A percentile compares a stretch with the other conserved stretches of the same genome.
phyloP scores from a whole-genome alignment of 306 rosid genomes.

The Cucumis melo region DNA sequence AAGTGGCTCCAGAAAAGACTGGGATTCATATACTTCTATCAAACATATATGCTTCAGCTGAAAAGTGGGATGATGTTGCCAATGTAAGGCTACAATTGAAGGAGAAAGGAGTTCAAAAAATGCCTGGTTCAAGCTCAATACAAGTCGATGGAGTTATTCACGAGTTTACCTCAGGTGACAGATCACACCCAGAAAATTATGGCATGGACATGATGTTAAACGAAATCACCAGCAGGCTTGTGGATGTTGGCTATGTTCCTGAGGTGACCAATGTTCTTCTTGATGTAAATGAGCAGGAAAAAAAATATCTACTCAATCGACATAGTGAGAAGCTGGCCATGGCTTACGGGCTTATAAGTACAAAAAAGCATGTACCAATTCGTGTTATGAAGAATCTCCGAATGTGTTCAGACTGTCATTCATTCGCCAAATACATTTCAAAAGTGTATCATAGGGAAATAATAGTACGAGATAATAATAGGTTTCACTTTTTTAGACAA shows the following conservation, averaged over 20 bases:
- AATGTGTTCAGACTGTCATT: slow-evolving; percentile 70
- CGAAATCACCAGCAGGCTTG: slow-evolving; percentile 48
- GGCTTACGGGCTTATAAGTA: slow-evolving; percentile 56
- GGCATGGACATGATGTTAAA: slow-evolving; percentile 37
- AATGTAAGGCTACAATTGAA: slow-evolving; percentile 63
- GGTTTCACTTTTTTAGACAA: slow-evolving; percentile 52
- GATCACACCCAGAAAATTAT: slow-evolving; percentile 30
- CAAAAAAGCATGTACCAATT: slow-evolving; percentile 30
- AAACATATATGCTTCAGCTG: slow-evolving; percentile 63
- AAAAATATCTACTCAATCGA: slow-evolving; percentile 42
- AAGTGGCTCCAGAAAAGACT: slow-evolving; percentile 33
- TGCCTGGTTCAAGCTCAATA: slow-evolving; percentile 53
- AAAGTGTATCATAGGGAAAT: slow-evolving; percentile 46
- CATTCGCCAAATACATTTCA: slow-evolving; percentile 52
- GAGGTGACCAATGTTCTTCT: slow-evolving; percentile 60
- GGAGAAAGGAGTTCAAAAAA: slow-evolving; percentile 46
- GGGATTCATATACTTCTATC: slow-evolving; percentile 58
- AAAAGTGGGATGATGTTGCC: slow-evolving; percentile 69
- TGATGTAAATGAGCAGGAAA: slow-evolving; percentile 54
- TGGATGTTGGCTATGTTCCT: slow-evolving; percentile 48
- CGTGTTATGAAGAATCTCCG: slow-evolving; percentile 64
- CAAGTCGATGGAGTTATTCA: slow-evolving; percentile 48
- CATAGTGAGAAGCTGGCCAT: slow-evolving; percentile 77
- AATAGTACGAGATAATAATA: slow-evolving; percentile 42
- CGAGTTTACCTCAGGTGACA: slow-evolving; percentile 55